Percentiles rank a stretch among this genome's conserved stretches.
These are phyloP conservation scores for Phoenix dactylifera DNA, from an alignment of 176 grass and related monocot species.

Conservation along the genomic window DNA sequence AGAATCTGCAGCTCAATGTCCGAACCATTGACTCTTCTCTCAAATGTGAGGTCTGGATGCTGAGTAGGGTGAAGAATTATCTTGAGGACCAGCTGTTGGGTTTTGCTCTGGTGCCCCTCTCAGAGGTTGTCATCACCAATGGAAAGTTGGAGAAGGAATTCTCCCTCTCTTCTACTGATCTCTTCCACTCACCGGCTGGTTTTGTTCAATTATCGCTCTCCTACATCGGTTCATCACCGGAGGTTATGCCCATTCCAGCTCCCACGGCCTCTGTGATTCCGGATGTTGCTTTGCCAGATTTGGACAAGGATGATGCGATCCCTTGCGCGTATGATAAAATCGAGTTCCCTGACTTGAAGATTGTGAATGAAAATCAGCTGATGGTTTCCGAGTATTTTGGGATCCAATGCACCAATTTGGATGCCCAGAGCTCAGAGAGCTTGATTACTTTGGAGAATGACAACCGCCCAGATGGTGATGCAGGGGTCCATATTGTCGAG, in stretches of 20 bases:
- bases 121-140: slow-evolving; percentile 35
- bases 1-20: slow-evolving; percentile 49
- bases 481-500: slow-evolving; percentile 26
- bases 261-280: slow-evolving; percentile 13
- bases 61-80: slow-evolving; percentile 86
- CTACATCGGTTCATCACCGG: slow-evolving; percentile 66
- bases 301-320: slow-evolving; percentile 22
- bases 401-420: slow-evolving; percentile 42
- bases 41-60: slow-evolving; percentile 86
- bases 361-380: slow-evolving; percentile 67
- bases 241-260: slow-evolving; percentile 49
- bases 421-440: slow-evolving; percentile 34
- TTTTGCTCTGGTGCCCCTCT: slow-evolving; percentile 58
- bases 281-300: neutral
- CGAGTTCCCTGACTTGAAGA: slow-evolving; percentile 73
- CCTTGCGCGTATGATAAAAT: slow-evolving; percentile 59
- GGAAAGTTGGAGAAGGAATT: slow-evolving; percentile 50
- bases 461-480: slow-evolving; percentile 28
- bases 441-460: slow-evolving; percentile 27
- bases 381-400: slow-evolving; percentile 90
- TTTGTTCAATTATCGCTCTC: slow-evolving; percentile 78
- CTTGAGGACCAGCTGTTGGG: slow-evolving; percentile 87
- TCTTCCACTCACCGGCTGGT: slow-evolving; percentile 77
- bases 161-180: slow-evolving; percentile 58
- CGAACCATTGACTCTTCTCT: slow-evolving; percentile 35